Conservation (phyloP, 345 rosid genomes). For the Syzygium aqueum region DNA sequence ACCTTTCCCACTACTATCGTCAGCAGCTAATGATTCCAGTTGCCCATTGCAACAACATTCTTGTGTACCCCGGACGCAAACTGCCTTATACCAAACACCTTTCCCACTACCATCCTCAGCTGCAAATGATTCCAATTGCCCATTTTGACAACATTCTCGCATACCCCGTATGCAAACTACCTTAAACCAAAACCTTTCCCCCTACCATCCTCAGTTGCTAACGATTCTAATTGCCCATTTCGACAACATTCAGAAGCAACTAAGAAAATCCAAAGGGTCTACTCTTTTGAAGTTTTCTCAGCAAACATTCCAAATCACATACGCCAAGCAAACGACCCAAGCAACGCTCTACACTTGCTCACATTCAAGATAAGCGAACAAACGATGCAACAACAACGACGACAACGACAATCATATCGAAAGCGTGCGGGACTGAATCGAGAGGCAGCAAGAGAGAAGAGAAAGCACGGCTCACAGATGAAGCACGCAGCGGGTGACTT, state of each 20-base stretch:
- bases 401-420: background rate
- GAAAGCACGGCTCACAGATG: slow-evolving; percentile 44
- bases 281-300: background rate
- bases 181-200: no score
- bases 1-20: background rate
- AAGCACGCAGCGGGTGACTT: slow-evolving; percentile 95
- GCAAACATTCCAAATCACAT: background rate
- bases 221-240: background rate
- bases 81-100: background rate
- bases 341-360: background rate
- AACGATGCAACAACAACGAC: background rate
- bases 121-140: no score
- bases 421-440: fast-evolving
- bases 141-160: no score
- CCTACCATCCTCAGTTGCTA: no score
- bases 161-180: no score
- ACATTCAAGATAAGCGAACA: background rate
- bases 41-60: background rate
- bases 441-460: fast-evolving
- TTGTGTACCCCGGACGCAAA: background rate
- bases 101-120: no score
- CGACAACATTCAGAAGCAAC: background rate
- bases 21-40: background rate
- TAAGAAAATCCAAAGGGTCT: background rate
- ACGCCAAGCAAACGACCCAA: background rate